Conservation (phyloP, 2,329 filamentous ascomycete species). For the Aspergillus brasiliensis region DNA sequence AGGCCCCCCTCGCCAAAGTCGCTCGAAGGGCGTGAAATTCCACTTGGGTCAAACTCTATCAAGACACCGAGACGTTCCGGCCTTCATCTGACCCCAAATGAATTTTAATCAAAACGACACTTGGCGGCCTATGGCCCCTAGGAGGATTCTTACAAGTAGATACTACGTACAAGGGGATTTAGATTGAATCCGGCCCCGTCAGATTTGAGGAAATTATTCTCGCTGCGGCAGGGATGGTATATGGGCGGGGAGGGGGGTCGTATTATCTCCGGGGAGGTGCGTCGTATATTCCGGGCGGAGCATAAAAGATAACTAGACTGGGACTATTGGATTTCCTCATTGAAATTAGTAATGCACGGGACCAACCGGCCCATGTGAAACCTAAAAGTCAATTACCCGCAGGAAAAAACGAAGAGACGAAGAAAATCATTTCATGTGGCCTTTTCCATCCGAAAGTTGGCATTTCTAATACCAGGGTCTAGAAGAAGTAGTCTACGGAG, state of each 20-base stretch:
- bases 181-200: background rate
- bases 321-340: background rate
- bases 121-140: background rate
- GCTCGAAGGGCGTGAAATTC: constrained; percentile 13
- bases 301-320: background rate
- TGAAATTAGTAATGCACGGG: background rate
- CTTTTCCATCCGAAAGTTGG: background rate
- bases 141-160: background rate
- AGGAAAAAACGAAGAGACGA: too few species aligned
- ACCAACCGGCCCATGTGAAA: constrained; percentile 3
- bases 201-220: background rate
- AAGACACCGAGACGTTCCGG: constrained; percentile 11
- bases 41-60: constrained; percentile 14
- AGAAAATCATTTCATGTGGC: background rate
- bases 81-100: constrained; percentile 4
- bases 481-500: background rate
- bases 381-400: constrained; percentile 1
- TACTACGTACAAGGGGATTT: too few species aligned
- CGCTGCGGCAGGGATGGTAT: background rate
- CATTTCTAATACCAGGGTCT: background rate
- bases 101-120: background rate
- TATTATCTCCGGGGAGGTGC: background rate
- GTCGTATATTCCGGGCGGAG: background rate
- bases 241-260: background rate
- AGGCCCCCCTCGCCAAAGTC: constrained; percentile 9